A percentile compares a stretch with the other conserved stretches of the same genome.
Conservation (phyloP, 2,329 filamentous ascomycete species). For the Beauveria pseudobassiana region DNA sequence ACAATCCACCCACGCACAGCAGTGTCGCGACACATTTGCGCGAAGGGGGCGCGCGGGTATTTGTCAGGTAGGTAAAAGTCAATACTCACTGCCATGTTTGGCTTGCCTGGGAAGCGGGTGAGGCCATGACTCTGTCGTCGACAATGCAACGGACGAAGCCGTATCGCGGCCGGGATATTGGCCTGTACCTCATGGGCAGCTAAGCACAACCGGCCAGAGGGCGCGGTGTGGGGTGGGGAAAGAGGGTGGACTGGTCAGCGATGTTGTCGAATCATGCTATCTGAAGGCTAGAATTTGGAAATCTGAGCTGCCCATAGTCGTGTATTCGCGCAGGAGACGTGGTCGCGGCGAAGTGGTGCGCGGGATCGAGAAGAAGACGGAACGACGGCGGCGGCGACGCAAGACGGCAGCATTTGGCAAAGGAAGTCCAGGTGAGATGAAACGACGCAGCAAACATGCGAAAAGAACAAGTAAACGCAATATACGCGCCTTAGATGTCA, state of each 20-base stretch:
- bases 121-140: conserved; percentile 12
- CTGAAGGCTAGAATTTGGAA: conserved; percentile 20
- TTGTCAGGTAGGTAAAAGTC: not conserved
- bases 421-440: not conserved
- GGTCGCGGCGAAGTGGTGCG: conserved; percentile 16
- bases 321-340: conserved; percentile 16
- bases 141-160: not conserved
- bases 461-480: not conserved
- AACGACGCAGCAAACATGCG: not conserved
- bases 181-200: not conserved
- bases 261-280: conserved; percentile 28
- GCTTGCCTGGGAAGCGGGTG: conserved; percentile 23
- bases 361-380: conserved; percentile 29
- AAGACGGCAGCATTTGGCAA: conserved; percentile 5
- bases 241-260: conserved; percentile 17
- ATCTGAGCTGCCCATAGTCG: conserved; percentile 28
- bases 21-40: not conserved
- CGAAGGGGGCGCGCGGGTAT: not conserved
- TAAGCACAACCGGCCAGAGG: not conserved
- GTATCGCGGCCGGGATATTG: not conserved
- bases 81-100: conserved; percentile 33
- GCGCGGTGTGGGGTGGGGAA: conserved; percentile 11
- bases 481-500: not conserved
- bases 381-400: conserved; percentile 21
- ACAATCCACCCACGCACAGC: not conserved